These are phyloP conservation scores for Dothistroma pini DNA, from an alignment of 2,329 filamentous ascomycete species.

Conservation along the genomic window DNA sequence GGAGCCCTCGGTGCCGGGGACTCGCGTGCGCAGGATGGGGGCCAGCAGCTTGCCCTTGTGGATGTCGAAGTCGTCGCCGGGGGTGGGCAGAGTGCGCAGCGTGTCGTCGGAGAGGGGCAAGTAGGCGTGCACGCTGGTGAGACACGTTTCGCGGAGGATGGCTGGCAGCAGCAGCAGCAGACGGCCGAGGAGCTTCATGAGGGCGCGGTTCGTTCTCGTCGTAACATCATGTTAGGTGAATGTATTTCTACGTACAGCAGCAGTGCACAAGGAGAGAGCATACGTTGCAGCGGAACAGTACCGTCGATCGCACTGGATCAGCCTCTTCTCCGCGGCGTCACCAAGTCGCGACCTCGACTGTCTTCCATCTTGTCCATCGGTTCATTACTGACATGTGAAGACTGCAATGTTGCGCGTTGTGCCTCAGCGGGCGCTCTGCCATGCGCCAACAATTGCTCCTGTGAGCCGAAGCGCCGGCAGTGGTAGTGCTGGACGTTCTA, in stretches of 20 bases:
- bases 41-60: constrained; percentile 70
- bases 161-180: constrained; percentile 26
- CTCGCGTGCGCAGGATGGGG: constrained; percentile 81
- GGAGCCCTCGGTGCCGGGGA: constrained; percentile 80
- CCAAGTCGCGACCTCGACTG: not conserved
- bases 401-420: constrained; percentile 13
- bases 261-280: not conserved
- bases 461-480: not conserved
- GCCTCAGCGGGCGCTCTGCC: constrained; percentile 11
- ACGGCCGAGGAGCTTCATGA: constrained; percentile 22
- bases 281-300: not conserved
- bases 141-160: constrained; percentile 29
- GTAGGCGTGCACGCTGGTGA: constrained; percentile 43
- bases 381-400: constrained; percentile 23
- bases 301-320: not conserved
- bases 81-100: constrained; percentile 67
- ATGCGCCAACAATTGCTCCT: not conserved
- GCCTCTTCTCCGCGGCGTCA: not conserved
- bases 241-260: not conserved
- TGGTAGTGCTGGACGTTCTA: not conserved
- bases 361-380: not conserved
- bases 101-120: constrained; percentile 68
- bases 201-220: not conserved
- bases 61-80: constrained; percentile 67
- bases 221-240: constrained; percentile 3